A percentile compares a stretch with the other conserved stretches of the same genome.
Conservation (phyloP, 1,284 basidiomycete genomes). For the Abortiporus biennis region DNA sequence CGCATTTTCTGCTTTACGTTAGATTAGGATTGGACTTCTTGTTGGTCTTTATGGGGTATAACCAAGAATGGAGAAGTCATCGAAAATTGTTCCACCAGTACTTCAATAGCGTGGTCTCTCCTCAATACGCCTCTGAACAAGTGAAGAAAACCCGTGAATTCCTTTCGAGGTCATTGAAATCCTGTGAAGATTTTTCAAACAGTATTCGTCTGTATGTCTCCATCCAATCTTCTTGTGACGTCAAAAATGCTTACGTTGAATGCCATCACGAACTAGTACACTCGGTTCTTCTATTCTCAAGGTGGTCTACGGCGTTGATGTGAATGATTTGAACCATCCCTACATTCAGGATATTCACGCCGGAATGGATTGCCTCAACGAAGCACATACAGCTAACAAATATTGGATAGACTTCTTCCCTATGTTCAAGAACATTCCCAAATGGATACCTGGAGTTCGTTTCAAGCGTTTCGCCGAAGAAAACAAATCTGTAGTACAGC, state of each 20-base stretch:
- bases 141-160: conserved; percentile 15
- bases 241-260: not conserved
- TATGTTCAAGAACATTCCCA: conserved; percentile 9
- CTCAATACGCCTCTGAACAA: conserved; percentile 11
- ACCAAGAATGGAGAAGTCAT: conserved; percentile 23
- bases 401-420: conserved; percentile 15
- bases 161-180: conserved; percentile 13
- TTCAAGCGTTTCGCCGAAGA: conserved; percentile 9
- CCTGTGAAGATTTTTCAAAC: conserved; percentile 11
- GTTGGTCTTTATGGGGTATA: conserved; percentile 22
- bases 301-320: conserved; percentile 6
- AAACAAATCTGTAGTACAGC: conserved; percentile 7
- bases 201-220: conserved; percentile 18
- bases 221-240: not conserved
- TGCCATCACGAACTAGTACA: not conserved
- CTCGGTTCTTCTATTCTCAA: conserved; percentile 4
- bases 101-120: conserved; percentile 10
- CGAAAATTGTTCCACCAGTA: conserved; percentile 18
- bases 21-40: conserved; percentile 21
- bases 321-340: conserved; percentile 4
- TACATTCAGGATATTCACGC: not conserved
- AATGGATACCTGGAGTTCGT: conserved; percentile 14
- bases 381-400: not conserved
- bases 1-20: not conserved
- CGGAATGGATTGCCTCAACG: not conserved